Percentiles rank a stretch among this genome's conserved stretches.
phyloP scores from a whole-genome alignment of 768 basidiomycete genomes.

The Boletus rubroflammeus region DNA sequence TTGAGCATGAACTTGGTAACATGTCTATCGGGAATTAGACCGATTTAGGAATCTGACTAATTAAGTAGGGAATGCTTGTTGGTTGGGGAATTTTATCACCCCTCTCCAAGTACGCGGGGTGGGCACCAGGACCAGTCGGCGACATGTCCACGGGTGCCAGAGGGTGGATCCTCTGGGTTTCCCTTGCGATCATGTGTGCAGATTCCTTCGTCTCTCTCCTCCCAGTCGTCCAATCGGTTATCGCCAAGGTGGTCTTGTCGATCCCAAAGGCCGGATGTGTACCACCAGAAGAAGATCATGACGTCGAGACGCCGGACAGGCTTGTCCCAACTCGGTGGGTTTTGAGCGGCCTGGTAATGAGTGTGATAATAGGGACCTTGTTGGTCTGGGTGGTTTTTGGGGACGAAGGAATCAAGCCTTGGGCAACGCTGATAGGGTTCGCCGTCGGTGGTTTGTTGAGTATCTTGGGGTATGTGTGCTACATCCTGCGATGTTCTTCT shows the following conservation, averaged over 20 bases:
- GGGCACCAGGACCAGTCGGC: constrained; percentile 92
- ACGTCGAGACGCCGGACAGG: constrained; percentile 73
- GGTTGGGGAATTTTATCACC: constrained; percentile 96
- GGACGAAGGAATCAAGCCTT: constrained; percentile 86
- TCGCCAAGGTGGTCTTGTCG: constrained; percentile 33
- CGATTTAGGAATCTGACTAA: background rate
- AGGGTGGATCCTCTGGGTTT: constrained; percentile 96
- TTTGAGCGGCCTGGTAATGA: constrained; percentile 54
- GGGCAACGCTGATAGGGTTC: constrained; percentile 89
- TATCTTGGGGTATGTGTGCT: constrained; percentile 69
- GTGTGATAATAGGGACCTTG: constrained; percentile 65
- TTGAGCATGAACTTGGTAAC: constrained; percentile 84
- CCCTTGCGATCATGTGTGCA: constrained; percentile 92
- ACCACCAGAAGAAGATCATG: constrained; percentile 41
- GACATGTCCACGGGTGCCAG: constrained; percentile 87
- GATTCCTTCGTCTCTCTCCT: constrained; percentile 85
- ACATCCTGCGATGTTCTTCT: background rate
- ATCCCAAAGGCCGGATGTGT: constrained; percentile 26
- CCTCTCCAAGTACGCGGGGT: constrained; percentile 72
- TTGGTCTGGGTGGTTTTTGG: constrained; percentile 91
- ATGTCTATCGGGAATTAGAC: constrained; percentile 14
- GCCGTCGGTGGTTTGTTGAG: constrained; percentile 79
- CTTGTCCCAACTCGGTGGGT: constrained; percentile 85
- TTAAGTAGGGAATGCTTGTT: constrained; percentile 81
- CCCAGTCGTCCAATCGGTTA: constrained; percentile 62